Conservation (phyloP, 225 moss, liverwort and hornwort genomes). For the Polytrichum commune region DNA sequence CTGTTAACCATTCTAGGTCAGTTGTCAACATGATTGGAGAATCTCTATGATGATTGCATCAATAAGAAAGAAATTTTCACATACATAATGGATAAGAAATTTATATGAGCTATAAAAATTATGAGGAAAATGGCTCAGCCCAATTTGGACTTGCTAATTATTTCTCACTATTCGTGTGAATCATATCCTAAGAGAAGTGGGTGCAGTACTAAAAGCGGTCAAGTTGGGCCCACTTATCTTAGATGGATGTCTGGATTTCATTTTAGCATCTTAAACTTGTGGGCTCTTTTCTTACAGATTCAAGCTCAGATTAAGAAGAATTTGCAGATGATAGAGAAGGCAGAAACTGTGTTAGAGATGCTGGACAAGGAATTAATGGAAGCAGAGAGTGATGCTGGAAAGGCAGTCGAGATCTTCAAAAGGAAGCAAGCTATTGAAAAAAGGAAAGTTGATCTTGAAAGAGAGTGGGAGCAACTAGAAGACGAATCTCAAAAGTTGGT, state of each 20-base stretch:
- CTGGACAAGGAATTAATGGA: slow-evolving; percentile 80
- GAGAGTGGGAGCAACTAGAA: slow-evolving; percentile 80
- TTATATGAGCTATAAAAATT: too few relatives aligned
- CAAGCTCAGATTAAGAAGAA: slow-evolving; percentile 75
- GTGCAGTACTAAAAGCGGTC: too few relatives aligned
- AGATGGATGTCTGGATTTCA: slow-evolving; percentile 4
- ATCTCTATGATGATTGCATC: too few relatives aligned
- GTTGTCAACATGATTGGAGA: too few relatives aligned
- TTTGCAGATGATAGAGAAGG: slow-evolving; percentile 70
- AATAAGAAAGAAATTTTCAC: too few relatives aligned
- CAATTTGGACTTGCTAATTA: too few relatives aligned
- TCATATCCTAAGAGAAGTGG: too few relatives aligned
- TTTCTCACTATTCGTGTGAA: too few relatives aligned
- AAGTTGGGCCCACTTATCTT: too few relatives aligned
- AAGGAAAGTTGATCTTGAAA: slow-evolving; percentile 51
- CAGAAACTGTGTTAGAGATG: slow-evolving; percentile 56
- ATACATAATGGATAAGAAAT: too few relatives aligned
- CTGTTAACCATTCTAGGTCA: too few relatives aligned
- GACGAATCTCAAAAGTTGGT: slow-evolving; percentile 43
- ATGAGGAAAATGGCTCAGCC: too few relatives aligned
- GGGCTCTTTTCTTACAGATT: slow-evolving; percentile 34
- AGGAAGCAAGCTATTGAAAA: slow-evolving; percentile 59
- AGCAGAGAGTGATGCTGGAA: slow-evolving; percentile 68
- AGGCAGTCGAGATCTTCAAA: slow-evolving; percentile 66
- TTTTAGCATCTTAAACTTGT: neutral